Conservation (phyloP, 345 rosid species). For the Ceriops tagal region DNA sequence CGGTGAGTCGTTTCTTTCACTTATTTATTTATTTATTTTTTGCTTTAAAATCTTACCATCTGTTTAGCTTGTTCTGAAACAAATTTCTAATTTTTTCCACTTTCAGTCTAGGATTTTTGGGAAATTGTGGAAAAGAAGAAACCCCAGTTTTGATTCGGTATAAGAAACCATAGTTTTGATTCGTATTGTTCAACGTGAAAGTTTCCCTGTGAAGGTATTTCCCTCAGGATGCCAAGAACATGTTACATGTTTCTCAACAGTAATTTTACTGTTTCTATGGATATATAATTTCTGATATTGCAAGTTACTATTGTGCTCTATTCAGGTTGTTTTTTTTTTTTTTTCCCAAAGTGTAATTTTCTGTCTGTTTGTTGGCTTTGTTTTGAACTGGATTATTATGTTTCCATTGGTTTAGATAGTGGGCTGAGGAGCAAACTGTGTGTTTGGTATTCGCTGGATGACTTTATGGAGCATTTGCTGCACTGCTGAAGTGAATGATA, state of each 20-base stretch:
- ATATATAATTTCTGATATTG: not conserved
- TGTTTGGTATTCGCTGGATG: not conserved
- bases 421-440: no score
- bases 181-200: not conserved
- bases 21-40: no score
- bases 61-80: no score
- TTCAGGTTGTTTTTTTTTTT: not conserved
- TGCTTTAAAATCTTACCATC: no score
- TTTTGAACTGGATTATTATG: not conserved
- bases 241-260: not conserved
- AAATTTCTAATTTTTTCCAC: not conserved
- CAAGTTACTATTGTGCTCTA: not conserved
- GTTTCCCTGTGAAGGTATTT: not conserved
- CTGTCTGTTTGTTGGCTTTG: not conserved
- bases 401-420: not conserved
- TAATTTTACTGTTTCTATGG: not conserved
- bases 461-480: constrained; percentile 3
- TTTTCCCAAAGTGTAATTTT: no score
- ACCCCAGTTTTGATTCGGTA: not conserved
- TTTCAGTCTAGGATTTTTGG: not conserved
- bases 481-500: not conserved
- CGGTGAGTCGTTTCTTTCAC: no score
- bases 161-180: not conserved
- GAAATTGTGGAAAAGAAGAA: not conserved
- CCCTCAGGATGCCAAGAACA: not conserved